Evolutionary conservation across 768 basidiomycete species (phyloP).

Genomic region (Suillus paluster): DNA sequence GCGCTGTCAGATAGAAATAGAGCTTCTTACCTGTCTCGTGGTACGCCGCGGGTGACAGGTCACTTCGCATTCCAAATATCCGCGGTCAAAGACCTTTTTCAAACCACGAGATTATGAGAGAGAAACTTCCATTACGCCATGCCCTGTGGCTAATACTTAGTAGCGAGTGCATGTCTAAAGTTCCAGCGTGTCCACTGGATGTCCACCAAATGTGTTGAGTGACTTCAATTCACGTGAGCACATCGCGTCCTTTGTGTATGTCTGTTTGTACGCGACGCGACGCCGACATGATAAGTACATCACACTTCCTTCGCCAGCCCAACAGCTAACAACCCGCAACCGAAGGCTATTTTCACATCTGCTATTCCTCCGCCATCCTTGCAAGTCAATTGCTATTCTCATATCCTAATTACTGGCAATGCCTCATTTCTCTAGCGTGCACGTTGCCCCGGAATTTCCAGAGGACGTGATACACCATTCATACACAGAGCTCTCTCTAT

Average conservation of each 20-base stretch:
- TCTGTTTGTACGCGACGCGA: slow-evolving; percentile 19
- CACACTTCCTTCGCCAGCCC: background rate
- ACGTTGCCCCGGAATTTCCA: background rate
- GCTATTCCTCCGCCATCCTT: background rate
- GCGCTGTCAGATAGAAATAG: too few species aligned
- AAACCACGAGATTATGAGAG: too few species aligned
- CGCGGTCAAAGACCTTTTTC: too few species aligned
- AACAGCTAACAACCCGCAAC: background rate
- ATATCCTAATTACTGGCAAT: background rate
- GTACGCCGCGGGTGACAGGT: too few species aligned
- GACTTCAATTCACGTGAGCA: slow-evolving; percentile 28
- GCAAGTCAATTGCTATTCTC: background rate
- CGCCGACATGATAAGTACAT: too few species aligned
- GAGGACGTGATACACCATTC: slow-evolving; percentile 18
- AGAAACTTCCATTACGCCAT: too few species aligned
- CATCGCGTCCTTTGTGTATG: slow-evolving; percentile 23
- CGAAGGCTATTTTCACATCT: background rate
- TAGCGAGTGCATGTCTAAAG: too few species aligned
- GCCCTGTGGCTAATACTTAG: too few species aligned
- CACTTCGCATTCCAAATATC: too few species aligned
- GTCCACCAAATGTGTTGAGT: too few species aligned
- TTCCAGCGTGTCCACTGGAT: too few species aligned
- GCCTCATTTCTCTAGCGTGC: background rate
- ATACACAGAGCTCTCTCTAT: background rate
- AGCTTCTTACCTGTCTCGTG: too few species aligned